Conservation (phyloP, 2,329 filamentous ascomycete species). For the Furcasterigmium sp. region DNA sequence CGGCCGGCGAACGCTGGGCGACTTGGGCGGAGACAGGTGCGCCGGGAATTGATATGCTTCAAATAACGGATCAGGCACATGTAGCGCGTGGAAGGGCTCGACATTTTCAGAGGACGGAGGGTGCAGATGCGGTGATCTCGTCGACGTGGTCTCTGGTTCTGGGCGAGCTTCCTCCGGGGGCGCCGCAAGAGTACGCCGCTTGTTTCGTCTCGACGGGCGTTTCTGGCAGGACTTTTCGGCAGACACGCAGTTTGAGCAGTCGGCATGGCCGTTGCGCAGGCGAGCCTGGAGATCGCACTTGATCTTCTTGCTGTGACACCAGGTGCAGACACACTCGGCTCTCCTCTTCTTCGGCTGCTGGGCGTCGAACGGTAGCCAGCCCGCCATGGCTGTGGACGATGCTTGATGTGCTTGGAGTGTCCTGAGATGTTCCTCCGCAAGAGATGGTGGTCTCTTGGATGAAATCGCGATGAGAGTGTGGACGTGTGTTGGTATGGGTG, state of each 20-base stretch:
- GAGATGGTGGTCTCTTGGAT: no score
- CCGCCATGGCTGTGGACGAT: constrained; percentile 16
- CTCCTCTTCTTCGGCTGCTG: constrained; percentile 25
- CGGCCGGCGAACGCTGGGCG: neutral
- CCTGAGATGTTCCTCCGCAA: no score
- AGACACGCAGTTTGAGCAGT: constrained; percentile 21
- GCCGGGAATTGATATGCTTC: neutral
- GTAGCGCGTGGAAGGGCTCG: neutral
- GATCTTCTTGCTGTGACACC: constrained; percentile 28
- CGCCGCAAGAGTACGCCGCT: constrained; percentile 8
- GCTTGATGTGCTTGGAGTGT: no score
- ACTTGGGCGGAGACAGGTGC: neutral
- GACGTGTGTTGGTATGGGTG: no score
- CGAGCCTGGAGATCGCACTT: constrained; percentile 26
- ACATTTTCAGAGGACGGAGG: neutral
- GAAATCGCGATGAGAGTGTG: no score
- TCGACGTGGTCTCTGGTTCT: neutral
- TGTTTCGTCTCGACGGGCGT: constrained; percentile 21
- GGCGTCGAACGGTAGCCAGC: constrained; percentile 26
- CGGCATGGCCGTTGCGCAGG: constrained; percentile 14
- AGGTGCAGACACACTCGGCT: constrained; percentile 21
- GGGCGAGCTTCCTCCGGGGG: neutral
- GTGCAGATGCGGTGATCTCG: neutral
- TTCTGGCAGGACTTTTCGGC: constrained; percentile 20
- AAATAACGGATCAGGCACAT: neutral